phyloP scores from a whole-genome alignment of 352 stramenopile genomes.

The Thalassiosira sp. region DNA sequence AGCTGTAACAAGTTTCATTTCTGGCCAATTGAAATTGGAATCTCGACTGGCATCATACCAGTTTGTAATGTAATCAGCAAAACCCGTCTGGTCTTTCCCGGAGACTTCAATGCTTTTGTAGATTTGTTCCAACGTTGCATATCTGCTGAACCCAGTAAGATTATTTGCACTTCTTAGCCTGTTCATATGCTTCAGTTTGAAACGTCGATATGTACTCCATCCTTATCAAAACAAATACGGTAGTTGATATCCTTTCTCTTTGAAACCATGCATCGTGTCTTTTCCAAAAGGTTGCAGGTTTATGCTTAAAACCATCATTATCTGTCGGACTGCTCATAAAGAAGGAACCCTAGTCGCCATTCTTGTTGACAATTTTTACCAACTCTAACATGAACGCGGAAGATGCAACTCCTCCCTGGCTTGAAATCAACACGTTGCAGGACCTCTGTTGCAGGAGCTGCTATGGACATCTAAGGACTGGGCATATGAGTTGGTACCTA shows the following conservation, averaged over 20 bases:
- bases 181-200: conserved; percentile 1
- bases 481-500: too few relatives aligned
- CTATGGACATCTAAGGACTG: too few relatives aligned
- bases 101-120: neutral
- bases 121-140: neutral
- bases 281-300: neutral
- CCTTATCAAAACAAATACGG: neutral
- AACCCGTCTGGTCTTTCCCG: neutral
- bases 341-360: neutral
- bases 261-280: neutral
- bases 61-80: neutral
- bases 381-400: neutral
- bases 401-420: neutral
- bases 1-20: conserved; percentile 2
- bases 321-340: neutral
- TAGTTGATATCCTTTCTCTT: neutral
- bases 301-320: neutral
- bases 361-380: neutral
- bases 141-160: neutral
- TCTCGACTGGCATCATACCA: conserved; percentile 4
- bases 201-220: neutral
- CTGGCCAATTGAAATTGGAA: neutral
- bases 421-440: neutral
- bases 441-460: too few relatives aligned
- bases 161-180: neutral